These are phyloP conservation scores for Mallotus japonicus DNA, from an alignment of 441 rosid species.

Conservation along the genomic window DNA sequence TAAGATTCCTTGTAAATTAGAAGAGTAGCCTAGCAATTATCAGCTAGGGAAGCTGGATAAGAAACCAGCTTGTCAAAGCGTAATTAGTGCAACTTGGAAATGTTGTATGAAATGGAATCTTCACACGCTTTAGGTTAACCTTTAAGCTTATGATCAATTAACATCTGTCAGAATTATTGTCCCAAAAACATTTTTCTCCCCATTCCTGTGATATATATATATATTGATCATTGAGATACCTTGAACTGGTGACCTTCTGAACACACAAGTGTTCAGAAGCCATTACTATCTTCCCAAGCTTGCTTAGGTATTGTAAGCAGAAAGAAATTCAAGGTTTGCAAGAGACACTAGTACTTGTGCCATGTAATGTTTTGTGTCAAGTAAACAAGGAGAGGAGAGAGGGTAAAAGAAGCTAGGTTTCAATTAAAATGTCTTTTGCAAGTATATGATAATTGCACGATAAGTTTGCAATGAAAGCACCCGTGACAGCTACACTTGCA, in stretches of 20 bases:
- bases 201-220: too few species aligned
- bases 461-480: not conserved
- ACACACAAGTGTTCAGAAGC: too few species aligned
- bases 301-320: too few species aligned
- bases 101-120: constrained; percentile 3
- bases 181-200: not conserved
- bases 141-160: not conserved
- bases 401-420: too few species aligned
- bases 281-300: too few species aligned
- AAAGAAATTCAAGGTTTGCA: not conserved
- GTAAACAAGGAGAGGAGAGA: too few species aligned
- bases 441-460: not conserved
- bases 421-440: not conserved
- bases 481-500: not conserved
- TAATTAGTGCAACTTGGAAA: not conserved
- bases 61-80: not conserved
- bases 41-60: constrained; percentile 10
- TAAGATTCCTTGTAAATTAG: constrained; percentile 19
- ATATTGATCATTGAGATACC: too few species aligned
- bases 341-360: not conserved
- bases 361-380: not conserved
- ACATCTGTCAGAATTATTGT: not conserved
- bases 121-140: not conserved
- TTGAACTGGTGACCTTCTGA: too few species aligned
- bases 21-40: not conserved